These are phyloP conservation scores for Pilasporangium apinafurcum DNA, from an alignment of 352 stramenopile species.

Conservation along the genomic window DNA sequence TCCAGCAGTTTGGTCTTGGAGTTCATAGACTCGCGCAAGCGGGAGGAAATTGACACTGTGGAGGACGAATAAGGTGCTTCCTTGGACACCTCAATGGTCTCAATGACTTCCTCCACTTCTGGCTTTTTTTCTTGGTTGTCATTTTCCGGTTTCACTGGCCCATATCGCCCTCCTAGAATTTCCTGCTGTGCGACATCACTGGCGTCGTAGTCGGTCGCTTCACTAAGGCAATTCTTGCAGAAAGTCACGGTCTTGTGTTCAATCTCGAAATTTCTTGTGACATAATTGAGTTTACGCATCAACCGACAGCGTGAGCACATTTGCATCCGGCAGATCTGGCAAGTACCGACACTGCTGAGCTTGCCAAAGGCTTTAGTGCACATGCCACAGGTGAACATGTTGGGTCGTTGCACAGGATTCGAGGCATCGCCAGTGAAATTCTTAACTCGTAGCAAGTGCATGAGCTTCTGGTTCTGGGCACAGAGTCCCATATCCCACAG, in stretches of 20 bases:
- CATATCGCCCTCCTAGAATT: constrained; percentile 10
- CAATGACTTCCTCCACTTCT: background rate
- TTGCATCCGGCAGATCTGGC: constrained; percentile 12
- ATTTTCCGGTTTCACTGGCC: background rate
- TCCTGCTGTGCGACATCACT: constrained; percentile 12
- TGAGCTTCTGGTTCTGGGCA: constrained; percentile 28
- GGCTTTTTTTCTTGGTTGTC: background rate
- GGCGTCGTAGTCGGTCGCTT: constrained; percentile 9
- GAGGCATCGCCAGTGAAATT: background rate
- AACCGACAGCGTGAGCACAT: constrained; percentile 23
- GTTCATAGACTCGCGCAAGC: too few species aligned
- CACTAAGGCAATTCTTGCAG: constrained; percentile 21
- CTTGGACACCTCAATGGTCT: too few species aligned
- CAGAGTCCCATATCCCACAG: constrained; percentile 14
- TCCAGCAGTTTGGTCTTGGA: too few species aligned
- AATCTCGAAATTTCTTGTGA: constrained; percentile 6
- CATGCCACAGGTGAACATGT: constrained; percentile 9
- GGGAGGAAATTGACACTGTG: too few species aligned
- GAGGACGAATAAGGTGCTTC: too few species aligned
- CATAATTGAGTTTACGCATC: constrained; percentile 15
- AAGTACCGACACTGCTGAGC: constrained; percentile 17
- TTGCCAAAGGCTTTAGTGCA: constrained; percentile 14
- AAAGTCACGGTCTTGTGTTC: constrained; percentile 13
- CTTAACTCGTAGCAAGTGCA: constrained; percentile 14
- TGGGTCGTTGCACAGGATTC: background rate